phyloP scores from a whole-genome alignment of 768 basidiomycete species.

The Clathrus columnatus region DNA sequence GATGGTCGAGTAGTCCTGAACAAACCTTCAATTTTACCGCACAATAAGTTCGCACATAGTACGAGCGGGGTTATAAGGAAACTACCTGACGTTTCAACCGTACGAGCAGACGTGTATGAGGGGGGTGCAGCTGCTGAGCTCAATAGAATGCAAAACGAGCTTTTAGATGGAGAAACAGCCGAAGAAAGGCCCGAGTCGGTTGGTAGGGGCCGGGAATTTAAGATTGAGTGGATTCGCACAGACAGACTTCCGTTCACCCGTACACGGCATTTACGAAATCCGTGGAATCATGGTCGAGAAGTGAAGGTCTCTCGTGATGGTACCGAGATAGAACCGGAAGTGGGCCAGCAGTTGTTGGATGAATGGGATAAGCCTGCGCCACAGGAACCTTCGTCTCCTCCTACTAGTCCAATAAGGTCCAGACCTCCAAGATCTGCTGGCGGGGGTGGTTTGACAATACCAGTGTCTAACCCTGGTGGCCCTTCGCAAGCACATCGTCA shows the following conservation, averaged over 20 bases:
- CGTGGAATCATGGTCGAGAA: conserved; percentile 84
- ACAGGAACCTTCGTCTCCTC: conserved; percentile 17
- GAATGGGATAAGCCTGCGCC: conserved; percentile 46
- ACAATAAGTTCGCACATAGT: background rate
- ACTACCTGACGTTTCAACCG: background rate
- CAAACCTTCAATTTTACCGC: background rate
- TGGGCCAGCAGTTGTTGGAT: conserved; percentile 58
- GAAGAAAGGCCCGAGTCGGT: background rate
- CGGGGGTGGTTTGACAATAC: conserved; percentile 3
- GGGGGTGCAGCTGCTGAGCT: background rate
- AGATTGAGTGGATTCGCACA: conserved; percentile 73
- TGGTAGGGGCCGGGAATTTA: conserved; percentile 72
- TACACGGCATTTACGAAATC: conserved; percentile 76
- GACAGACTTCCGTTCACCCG: conserved; percentile 63
- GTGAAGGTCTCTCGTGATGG: conserved; percentile 83
- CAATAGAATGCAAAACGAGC: background rate
- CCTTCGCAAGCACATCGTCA: background rate
- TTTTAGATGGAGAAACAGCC: conserved; percentile 16
- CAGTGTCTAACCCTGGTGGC: background rate
- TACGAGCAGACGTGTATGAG: background rate
- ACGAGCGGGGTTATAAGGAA: background rate
- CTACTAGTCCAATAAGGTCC: background rate
- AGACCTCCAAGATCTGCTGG: background rate
- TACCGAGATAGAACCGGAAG: conserved; percentile 79
- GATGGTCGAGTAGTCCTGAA: background rate